A percentile compares a stretch with the other conserved stretches of the same genome.
Conservation (phyloP, 2,329 filamentous ascomycete species). For the Endocalyx cinctus region DNA sequence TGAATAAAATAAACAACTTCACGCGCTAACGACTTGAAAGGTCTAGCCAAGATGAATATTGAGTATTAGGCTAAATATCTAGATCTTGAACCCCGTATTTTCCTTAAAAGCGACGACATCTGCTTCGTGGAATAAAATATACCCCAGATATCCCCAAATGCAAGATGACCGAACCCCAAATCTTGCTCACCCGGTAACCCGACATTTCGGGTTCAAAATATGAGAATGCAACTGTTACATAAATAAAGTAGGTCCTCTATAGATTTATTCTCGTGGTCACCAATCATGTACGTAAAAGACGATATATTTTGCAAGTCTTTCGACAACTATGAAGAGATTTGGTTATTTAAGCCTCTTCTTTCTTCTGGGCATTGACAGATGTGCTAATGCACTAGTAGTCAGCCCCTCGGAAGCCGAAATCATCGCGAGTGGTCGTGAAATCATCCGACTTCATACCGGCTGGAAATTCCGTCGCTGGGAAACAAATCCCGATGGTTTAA, state of each 20-base stretch:
- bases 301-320: background rate
- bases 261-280: background rate
- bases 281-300: background rate
- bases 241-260: background rate
- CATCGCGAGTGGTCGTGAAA: slow-evolving; percentile 20
- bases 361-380: background rate
- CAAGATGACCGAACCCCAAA: background rate
- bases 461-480: slow-evolving; percentile 32
- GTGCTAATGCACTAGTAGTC: background rate
- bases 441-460: slow-evolving; percentile 26
- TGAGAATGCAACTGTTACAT: background rate
- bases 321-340: background rate
- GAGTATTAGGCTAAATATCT: slow-evolving; percentile 1
- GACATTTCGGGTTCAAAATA: background rate
- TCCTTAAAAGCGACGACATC: background rate
- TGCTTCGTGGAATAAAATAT: background rate
- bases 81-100: too few species aligned
- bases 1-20: too few species aligned
- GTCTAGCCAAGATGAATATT: too few species aligned
- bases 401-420: background rate
- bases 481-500: slow-evolving; percentile 28
- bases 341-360: background rate
- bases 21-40: too few species aligned
- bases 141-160: background rate
- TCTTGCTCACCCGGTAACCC: background rate